Evolutionary conservation across 1,284 basidiomycete species (phyloP), one percentile per base, ranked within the genome.

Genomic region (Vanrija sp.): DNA sequence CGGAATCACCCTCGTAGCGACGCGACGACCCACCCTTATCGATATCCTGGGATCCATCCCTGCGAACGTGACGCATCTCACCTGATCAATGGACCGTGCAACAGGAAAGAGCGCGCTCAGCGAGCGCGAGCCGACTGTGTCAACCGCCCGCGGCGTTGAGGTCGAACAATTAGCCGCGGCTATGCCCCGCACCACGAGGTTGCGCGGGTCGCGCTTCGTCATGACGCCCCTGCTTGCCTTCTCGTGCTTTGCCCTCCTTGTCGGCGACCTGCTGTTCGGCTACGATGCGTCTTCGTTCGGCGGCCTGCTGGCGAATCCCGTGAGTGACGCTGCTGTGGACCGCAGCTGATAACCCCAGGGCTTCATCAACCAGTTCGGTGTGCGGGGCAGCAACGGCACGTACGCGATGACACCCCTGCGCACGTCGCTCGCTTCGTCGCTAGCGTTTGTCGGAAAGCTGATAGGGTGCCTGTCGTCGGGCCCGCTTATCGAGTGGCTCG

Each of bases 381-480:
- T 42, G 47, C 55, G 5, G 34, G 51, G 42, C 23, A 29, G 1
- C 25, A 60, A 38, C 42, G 26, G 43, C 21, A 23, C 3, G 19
- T 45, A 61, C 58, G 21, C 19, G 5, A 28, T 55, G 29, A 39
- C 48, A 12, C 28, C 51, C 14, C 43, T 54, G 14, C 46, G 49
- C 43, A 50, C 53, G 15, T 50, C 48, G n/a, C 38, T 55, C 18
- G 19, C 46, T 38, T 42, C 48, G 12, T 51, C 54, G 7, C 40
- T 59, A 6, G 58, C 58, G 12, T 59, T 50, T 16, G 52, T 59
- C 46, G 58, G 58, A 16, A 59, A 59, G 34, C 52, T 55, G 21
- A 43, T 52, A 16, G 58, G 58, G 16, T 55, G 54, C 38, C 16
- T 50, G 10, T 9, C n/a, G 3, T 46, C 47, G 9, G 54, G 54